Conservation (phyloP, 306 rosid species). For the Biancaea sappan region DNA sequence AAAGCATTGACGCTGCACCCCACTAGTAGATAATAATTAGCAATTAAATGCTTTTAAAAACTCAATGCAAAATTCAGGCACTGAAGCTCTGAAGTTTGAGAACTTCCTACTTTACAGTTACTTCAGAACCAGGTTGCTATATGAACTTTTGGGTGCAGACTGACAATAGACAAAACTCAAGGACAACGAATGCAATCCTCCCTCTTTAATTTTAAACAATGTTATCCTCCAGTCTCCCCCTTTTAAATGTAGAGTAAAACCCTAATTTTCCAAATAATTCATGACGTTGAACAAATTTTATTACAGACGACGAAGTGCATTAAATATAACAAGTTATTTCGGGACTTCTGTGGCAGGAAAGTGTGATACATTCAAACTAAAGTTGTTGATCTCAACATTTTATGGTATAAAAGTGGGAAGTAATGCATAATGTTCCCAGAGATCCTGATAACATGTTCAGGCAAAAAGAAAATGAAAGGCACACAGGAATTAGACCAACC, state of each 20-base stretch:
- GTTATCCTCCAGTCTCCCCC: neutral
- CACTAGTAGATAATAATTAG: neutral
- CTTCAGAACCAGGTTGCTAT: neutral
- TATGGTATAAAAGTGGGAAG: neutral
- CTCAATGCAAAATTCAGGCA: neutral
- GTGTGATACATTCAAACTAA: neutral
- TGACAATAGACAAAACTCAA: constrained; percentile 2
- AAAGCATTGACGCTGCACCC: neutral
- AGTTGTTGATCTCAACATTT: neutral
- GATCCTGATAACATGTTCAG: neutral
- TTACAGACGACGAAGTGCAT: no score
- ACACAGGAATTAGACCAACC: neutral
- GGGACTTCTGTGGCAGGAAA: neutral
- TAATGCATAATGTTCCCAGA: neutral
- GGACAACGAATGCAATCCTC: neutral
- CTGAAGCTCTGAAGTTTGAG: neutral
- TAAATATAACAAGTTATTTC: neutral
- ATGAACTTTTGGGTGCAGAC: neutral
- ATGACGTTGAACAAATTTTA: neutral
- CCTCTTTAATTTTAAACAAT: neutral
- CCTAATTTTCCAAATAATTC: neutral
- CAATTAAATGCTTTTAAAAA: neutral
- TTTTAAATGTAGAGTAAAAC: neutral
- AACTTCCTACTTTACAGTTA: constrained; percentile 1
- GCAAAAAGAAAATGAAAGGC: neutral